Evolutionary conservation across 2,329 filamentous ascomycete genomes (phyloP).

Genomic region (Delphinella strobiligena): DNA sequence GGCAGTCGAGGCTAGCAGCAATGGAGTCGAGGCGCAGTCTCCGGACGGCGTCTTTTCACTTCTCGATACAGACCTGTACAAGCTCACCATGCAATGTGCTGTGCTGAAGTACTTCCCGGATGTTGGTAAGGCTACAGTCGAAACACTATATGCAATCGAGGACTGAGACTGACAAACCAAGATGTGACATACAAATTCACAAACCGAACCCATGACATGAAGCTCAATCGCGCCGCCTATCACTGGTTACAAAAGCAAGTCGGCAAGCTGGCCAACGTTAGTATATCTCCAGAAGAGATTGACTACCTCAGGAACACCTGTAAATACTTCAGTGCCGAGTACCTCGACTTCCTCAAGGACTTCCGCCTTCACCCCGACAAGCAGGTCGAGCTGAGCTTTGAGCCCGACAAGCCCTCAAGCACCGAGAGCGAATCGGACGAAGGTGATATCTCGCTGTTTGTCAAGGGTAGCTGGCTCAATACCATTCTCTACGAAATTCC

Average conservation of each 20-base stretch:
- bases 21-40: slow-evolving; percentile 1
- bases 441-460: slow-evolving; percentile 65
- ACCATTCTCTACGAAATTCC: slow-evolving; percentile 98
- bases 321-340: slow-evolving; percentile 64
- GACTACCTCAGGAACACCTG: slow-evolving; percentile 67
- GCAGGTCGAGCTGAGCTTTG: slow-evolving; percentile 64
- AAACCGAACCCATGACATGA: slow-evolving; percentile 90
- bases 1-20: neutral
- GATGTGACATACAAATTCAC: slow-evolving; percentile 88
- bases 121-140: slow-evolving; percentile 26
- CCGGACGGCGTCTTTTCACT: slow-evolving; percentile 31
- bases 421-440: slow-evolving; percentile 44
- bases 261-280: slow-evolving; percentile 69
- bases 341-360: slow-evolving; percentile 67
- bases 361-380: slow-evolving; percentile 73
- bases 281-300: slow-evolving; percentile 66
- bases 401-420: slow-evolving; percentile 21
- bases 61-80: slow-evolving; percentile 65
- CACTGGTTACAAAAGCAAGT: slow-evolving; percentile 78
- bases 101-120: slow-evolving; percentile 85
- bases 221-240: slow-evolving; percentile 71
- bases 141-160: neutral
- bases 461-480: slow-evolving; percentile 79
- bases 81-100: slow-evolving; percentile 97
- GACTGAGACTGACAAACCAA: slow-evolving; percentile 10